phyloP scores from a whole-genome alignment of 805 yeast species.

The Ogataea methanolica region DNA sequence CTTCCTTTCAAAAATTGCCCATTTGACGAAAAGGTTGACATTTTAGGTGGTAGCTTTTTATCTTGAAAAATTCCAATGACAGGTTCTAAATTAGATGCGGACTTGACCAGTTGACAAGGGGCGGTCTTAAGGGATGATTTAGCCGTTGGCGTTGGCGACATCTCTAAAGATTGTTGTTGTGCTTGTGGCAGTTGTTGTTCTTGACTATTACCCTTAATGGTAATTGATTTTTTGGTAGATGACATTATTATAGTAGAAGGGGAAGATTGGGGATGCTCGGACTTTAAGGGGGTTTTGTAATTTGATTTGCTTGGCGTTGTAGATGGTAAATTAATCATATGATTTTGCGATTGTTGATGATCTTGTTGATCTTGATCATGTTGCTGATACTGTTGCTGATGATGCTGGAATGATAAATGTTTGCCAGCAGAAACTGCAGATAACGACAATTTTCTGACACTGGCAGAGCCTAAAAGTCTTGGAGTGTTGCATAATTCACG shows the following conservation, averaged over 20 bases:
- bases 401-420: constrained; percentile 4
- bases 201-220: neutral
- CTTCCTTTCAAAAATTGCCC: constrained; percentile 1
- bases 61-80: constrained; percentile 30
- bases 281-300: constrained; percentile 20
- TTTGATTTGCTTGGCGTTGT: constrained; percentile 14
- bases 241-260: constrained; percentile 30
- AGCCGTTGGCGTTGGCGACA: constrained; percentile 32
- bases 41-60: constrained; percentile 10
- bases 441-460: constrained; percentile 13
- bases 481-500: constrained; percentile 19
- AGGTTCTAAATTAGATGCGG: constrained; percentile 26
- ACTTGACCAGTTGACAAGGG: constrained; percentile 24
- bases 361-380: neutral
- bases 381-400: neutral
- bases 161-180: constrained; percentile 7
- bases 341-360: constrained; percentile 3
- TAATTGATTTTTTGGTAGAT: constrained; percentile 19
- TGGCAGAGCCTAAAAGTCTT: constrained; percentile 13
- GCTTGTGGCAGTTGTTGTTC: too few relatives aligned
- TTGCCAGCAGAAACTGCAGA: constrained; percentile 5
- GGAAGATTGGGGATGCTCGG: constrained; percentile 24
- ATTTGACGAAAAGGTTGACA: constrained; percentile 5
- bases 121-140: constrained; percentile 22
- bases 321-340: constrained; percentile 1